Conservation (phyloP, 371 early-diverging fungal genomes). For the Mucor plumbeus region DNA sequence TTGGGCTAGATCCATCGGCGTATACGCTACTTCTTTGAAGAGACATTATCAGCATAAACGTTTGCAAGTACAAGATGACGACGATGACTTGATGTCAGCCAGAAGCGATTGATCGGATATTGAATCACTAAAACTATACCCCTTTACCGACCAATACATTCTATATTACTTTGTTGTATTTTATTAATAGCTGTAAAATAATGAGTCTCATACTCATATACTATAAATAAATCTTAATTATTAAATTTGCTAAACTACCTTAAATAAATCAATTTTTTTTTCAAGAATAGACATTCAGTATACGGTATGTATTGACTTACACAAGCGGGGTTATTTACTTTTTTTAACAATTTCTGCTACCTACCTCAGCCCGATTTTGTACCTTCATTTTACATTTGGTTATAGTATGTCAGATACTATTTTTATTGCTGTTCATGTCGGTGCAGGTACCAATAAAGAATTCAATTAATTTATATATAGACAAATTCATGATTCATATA, state of each 20-base stretch:
- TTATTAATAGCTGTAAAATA: no score
- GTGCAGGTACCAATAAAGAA: slow-evolving; percentile 49
- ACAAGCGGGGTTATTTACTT: neutral
- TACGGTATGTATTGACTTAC: neutral
- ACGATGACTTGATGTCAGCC: slow-evolving; percentile 12
- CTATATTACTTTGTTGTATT: neutral
- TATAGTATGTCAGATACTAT: slow-evolving; percentile 20
- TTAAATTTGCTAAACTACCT: no score
- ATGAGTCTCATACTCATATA: no score
- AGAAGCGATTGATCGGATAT: slow-evolving; percentile 10
- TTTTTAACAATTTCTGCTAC: neutral
- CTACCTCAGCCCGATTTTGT: neutral
- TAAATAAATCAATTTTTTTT: no score
- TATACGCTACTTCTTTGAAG: slow-evolving; percentile 28
- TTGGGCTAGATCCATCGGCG: slow-evolving; percentile 33
- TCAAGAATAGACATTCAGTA: no score
- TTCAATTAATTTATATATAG: neutral
- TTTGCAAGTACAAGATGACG: slow-evolving; percentile 24
- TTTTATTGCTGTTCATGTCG: slow-evolving; percentile 67
- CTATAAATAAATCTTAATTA: no score
- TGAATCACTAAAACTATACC: neutral
- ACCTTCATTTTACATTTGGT: neutral
- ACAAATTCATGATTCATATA: neutral
- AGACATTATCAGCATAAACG: slow-evolving; percentile 24
- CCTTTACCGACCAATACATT: neutral